These are phyloP conservation scores for Pisolithus tinctorius DNA, from an alignment of 768 basidiomycete genomes.

Conservation along the genomic window DNA sequence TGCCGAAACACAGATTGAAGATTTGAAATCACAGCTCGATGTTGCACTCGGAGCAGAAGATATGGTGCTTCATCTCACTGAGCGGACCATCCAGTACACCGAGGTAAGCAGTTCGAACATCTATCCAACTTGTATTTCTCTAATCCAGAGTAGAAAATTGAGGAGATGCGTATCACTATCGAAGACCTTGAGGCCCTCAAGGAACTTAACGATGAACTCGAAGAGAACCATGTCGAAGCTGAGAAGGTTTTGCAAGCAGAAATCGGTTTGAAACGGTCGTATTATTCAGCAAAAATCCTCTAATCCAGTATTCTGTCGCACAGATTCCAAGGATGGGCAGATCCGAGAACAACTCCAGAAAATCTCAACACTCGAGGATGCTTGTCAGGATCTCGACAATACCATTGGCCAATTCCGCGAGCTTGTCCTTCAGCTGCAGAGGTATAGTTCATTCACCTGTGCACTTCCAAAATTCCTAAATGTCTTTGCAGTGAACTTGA, in stretches of 20 bases:
- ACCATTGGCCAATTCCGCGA: constrained; percentile 94
- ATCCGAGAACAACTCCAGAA: constrained; percentile 61
- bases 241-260: constrained; percentile 90
- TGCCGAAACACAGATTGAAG: constrained; percentile 88
- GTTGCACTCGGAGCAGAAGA: constrained; percentile 95
- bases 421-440: constrained; percentile 76
- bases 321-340: constrained; percentile 65
- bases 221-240: constrained; percentile 92
- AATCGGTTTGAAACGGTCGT: constrained; percentile 50
- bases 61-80: constrained; percentile 91
- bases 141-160: constrained; percentile 65
- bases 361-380: constrained; percentile 66
- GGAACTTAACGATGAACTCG: constrained; percentile 94
- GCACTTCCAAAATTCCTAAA: not conserved
- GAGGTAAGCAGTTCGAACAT: constrained; percentile 49
- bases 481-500: constrained; percentile 70
- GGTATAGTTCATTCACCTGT: constrained; percentile 34
- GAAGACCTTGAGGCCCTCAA: constrained; percentile 95
- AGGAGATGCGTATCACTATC: constrained; percentile 93
- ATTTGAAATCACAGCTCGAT: constrained; percentile 90
- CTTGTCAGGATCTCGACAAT: constrained; percentile 75
- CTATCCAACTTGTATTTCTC: not conserved
- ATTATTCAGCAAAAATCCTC: not conserved
- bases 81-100: constrained; percentile 84
- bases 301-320: not conserved